Evolutionary conservation across 345 rosid genomes (phyloP).

Genomic region (Trapa bicornis): DNA sequence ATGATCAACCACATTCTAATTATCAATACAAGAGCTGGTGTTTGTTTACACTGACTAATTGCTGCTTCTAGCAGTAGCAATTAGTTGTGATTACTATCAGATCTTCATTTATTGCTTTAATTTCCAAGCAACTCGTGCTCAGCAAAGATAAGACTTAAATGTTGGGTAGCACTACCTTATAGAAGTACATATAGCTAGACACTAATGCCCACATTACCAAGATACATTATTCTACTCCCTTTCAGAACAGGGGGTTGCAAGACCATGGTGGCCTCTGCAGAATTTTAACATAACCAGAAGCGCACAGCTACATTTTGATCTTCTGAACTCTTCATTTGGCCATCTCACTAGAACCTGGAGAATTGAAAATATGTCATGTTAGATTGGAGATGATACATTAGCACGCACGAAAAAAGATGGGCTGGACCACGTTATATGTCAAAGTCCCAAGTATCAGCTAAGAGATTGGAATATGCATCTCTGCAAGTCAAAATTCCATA

Average conservation of each 20-base stretch:
- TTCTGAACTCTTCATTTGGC: not conserved
- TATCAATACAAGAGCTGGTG: not conserved
- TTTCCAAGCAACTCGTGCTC: not conserved
- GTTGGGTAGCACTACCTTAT: not conserved
- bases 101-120: too few species aligned
- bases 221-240: not conserved
- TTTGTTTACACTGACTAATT: not conserved
- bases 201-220: not conserved
- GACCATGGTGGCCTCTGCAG: not conserved
- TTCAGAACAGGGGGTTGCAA: not conserved
- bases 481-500: not conserved
- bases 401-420: not conserved
- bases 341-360: not conserved
- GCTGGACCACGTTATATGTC: not conserved
- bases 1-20: not conserved
- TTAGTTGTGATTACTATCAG: not conserved
- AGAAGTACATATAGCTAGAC: not conserved
- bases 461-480: not conserved
- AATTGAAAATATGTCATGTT: not conserved
- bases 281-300: not conserved
- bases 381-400: not conserved
- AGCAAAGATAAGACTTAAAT: not conserved
- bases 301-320: not conserved
- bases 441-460: not conserved
- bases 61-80: not conserved